Percentiles rank a stretch among this genome's conserved stretches.
phyloP scores from a whole-genome alignment of 108 stramenopile genomes.

The Cyclotella kingstonii region DNA sequence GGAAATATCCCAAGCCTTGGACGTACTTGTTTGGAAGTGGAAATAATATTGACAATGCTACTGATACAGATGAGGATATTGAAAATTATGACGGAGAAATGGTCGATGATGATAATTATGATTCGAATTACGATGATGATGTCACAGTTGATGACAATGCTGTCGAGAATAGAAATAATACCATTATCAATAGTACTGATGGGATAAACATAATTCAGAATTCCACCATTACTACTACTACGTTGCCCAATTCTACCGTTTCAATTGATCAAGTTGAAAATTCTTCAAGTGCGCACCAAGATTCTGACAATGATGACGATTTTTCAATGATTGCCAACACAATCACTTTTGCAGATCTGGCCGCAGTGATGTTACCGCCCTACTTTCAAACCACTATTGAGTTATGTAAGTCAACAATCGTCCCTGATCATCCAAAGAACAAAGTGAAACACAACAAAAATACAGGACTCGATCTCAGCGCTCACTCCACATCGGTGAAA shows the following conservation, averaged over 20 bases:
- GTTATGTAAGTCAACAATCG: constrained; percentile 27
- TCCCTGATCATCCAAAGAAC: constrained; percentile 3
- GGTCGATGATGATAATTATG: neutral
- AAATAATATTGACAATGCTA: neutral
- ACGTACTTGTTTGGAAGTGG: constrained; percentile 4
- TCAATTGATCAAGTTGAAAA: too few species aligned
- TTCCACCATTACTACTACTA: too few species aligned
- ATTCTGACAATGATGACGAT: neutral
- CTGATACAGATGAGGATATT: neutral
- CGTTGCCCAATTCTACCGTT: too few species aligned
- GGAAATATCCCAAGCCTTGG: neutral
- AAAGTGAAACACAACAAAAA: neutral
- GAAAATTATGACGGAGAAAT: neutral
- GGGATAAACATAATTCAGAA: too few species aligned
- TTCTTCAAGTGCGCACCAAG: neutral
- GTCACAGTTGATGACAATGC: too few species aligned
- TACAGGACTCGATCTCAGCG: neutral
- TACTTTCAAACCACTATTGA: constrained; percentile 37
- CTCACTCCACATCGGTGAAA: neutral
- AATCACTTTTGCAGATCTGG: constrained; percentile 33
- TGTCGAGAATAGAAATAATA: neutral
- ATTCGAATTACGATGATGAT: neutral
- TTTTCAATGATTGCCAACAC: neutral
- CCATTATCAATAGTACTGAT: neutral
- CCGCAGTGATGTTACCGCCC: constrained; percentile 27